These are phyloP conservation scores for Phytophthora hibernalis DNA, from an alignment of 352 stramenopile genomes.

Conservation along the genomic window DNA sequence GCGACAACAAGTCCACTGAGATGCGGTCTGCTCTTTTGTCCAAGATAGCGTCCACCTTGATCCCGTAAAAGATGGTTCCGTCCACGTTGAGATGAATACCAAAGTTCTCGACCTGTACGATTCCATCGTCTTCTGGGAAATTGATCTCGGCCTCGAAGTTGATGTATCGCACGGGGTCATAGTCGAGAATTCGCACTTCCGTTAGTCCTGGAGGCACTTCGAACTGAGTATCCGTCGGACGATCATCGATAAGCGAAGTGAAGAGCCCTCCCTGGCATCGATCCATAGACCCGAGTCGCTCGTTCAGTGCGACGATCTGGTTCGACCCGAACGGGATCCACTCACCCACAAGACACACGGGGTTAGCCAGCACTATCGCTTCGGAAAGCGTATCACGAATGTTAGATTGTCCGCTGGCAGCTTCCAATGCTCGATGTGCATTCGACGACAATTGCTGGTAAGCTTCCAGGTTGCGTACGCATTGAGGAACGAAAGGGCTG, in stretches of 20 bases:
- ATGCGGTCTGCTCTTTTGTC: conserved; percentile 96
- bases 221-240: conserved; percentile 82
- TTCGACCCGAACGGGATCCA: conserved; percentile 98
- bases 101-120: conserved; percentile 97
- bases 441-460: conserved; percentile 87
- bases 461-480: conserved; percentile 90
- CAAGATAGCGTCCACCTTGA: conserved; percentile 94
- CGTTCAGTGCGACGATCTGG: conserved; percentile 96
- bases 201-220: conserved; percentile 91
- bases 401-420: conserved; percentile 82
- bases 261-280: conserved; percentile 95
- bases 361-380: conserved; percentile 94
- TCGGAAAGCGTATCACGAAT: conserved; percentile 93
- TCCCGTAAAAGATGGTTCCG: conserved; percentile 78
- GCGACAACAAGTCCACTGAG: conserved; percentile 94
- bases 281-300: conserved; percentile 95
- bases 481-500: conserved; percentile 95
- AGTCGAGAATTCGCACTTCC: conserved; percentile 95
- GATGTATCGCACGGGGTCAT: conserved; percentile 96
- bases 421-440: conserved; percentile 89
- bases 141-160: conserved; percentile 98
- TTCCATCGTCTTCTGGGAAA: conserved; percentile 92
- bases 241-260: conserved; percentile 90
- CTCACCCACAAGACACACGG: conserved; percentile 95
- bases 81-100: conserved; percentile 82